phyloP scores from a whole-genome alignment of 1,139 yeast genomes.

The Candida pseudoviswanathii region DNA sequence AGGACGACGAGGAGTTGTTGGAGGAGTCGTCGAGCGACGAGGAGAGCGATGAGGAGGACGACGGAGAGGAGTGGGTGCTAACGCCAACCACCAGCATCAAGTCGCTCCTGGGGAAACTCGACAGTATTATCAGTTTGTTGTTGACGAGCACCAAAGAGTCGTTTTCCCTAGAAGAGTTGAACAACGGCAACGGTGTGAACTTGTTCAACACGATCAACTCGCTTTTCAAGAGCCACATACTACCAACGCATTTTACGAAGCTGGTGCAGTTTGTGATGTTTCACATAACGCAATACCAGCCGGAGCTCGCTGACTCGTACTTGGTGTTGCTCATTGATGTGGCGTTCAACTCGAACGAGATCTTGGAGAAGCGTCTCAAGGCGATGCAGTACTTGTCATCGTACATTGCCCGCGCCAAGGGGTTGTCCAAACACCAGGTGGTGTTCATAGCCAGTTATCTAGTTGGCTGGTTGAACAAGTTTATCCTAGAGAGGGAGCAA shows the following conservation, averaged over 20 bases:
- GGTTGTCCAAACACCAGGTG: slow-evolving; percentile 69
- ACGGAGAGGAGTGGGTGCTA: slow-evolving; percentile 42
- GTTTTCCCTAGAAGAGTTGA: slow-evolving; percentile 54
- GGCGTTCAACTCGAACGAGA: slow-evolving; percentile 69
- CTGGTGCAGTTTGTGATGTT: slow-evolving; percentile 86
- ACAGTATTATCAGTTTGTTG: slow-evolving; percentile 60
- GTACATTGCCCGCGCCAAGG: slow-evolving; percentile 85
- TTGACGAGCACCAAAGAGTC: slow-evolving; percentile 52
- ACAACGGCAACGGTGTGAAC: slow-evolving; percentile 68
- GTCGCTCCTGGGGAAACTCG: slow-evolving; percentile 67
- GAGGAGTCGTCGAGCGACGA: slow-evolving; percentile 28
- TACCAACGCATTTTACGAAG: slow-evolving; percentile 92
- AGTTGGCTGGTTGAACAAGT: slow-evolving; percentile 80
- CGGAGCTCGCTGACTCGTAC: slow-evolving; percentile 82
- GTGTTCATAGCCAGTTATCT: slow-evolving; percentile 78
- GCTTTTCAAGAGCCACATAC: slow-evolving; percentile 75
- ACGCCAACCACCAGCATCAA: slow-evolving; percentile 53
- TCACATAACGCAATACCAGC: slow-evolving; percentile 78
- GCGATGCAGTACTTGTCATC: slow-evolving; percentile 92
- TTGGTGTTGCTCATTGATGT: slow-evolving; percentile 81
- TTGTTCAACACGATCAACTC: slow-evolving; percentile 75
- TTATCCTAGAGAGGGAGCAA: slow-evolving; percentile 77
- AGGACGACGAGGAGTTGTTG: slow-evolving; percentile 36
- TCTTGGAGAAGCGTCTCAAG: slow-evolving; percentile 75
- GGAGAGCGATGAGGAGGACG: slow-evolving; percentile 30